Conservation (phyloP, 2,329 filamentous ascomycete species). For the Blastomyces parvus region DNA sequence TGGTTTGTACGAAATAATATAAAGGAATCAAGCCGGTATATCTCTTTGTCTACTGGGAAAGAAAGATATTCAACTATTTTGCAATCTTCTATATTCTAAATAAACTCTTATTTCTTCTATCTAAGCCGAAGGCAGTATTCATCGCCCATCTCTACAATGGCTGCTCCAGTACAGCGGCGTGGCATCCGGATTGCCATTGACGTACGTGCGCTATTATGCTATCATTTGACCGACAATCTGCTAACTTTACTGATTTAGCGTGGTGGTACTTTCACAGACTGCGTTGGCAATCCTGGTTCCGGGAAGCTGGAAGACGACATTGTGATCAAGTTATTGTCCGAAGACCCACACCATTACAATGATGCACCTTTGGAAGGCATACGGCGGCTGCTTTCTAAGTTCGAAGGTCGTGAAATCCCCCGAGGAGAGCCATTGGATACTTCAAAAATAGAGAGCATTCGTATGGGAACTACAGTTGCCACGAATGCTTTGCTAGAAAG, state of each 20-base stretch:
- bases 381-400: conserved; percentile 70
- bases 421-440: conserved; percentile 74
- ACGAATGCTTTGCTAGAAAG: conserved; percentile 85
- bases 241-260: conserved; percentile 39
- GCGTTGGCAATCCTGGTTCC: conserved; percentile 67
- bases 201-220: conserved; percentile 18
- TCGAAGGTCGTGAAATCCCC: conserved; percentile 64
- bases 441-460: conserved; percentile 73
- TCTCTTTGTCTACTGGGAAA: not conserved
- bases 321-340: conserved; percentile 79
- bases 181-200: conserved; percentile 32
- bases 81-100: not conserved
- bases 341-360: conserved; percentile 80
- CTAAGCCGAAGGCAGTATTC: not conserved
- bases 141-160: conserved; percentile 8
- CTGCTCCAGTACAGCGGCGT: conserved; percentile 10
- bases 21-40: not conserved
- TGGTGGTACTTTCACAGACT: conserved; percentile 88
- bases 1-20: not conserved
- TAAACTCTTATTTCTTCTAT: not conserved
- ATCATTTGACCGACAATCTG: not conserved
- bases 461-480: conserved; percentile 92
- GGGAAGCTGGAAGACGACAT: conserved; percentile 63
- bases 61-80: not conserved
- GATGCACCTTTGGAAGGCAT: conserved; percentile 90